Evolutionary conservation across 768 basidiomycete species (phyloP), one percentile per base, ranked within the genome.

Genomic region (Hygrophorus pudorinus): DNA sequence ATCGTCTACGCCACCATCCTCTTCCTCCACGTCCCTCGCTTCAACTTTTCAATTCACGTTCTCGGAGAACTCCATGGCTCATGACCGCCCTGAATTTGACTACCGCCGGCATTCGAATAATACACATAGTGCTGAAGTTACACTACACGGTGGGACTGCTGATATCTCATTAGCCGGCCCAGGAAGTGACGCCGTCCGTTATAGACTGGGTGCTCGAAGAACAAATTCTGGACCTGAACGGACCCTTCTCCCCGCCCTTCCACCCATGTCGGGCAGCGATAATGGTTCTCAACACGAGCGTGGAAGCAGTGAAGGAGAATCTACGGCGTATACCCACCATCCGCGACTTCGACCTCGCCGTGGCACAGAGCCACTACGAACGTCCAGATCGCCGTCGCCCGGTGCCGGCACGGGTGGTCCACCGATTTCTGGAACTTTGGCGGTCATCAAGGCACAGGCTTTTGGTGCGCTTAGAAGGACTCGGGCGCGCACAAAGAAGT

Each of bases 401-500:
- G 56, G 58, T 47, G 58, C 65, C 16, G 24, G 34, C 34, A 35
- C 34, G 34, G n/a, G 24, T 7, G 38, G 38, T 43, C 61, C 72
- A 29, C 61, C 65, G 14, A 63, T 87, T 56, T 86, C 82, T 40
- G 82, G 84, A 18, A 90, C 88, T 24, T 75, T 91, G 38, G 87
- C 88, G 42, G 86, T 90, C 46, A 88, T 91, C 65, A 91, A 90
- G 65, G 87, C 87, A 34, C 86, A 90, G 58, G 81, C 88, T 31
- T 91, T 90, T 58, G 88, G 87, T 27, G 85, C 85, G 14, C 67
- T 88, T 51, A 81, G 87, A 41, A 73, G 87, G 60, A 83, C 86
- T 44, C 77, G 87, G 47, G 71, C 81, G 34, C 73, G 82, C 48
- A 72, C 76, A 41, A 89, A 83, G 68, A 81, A 76, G 60, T 65